Evolutionary conservation across 768 basidiomycete species (phyloP).

Genomic region (Suillus spraguei): DNA sequence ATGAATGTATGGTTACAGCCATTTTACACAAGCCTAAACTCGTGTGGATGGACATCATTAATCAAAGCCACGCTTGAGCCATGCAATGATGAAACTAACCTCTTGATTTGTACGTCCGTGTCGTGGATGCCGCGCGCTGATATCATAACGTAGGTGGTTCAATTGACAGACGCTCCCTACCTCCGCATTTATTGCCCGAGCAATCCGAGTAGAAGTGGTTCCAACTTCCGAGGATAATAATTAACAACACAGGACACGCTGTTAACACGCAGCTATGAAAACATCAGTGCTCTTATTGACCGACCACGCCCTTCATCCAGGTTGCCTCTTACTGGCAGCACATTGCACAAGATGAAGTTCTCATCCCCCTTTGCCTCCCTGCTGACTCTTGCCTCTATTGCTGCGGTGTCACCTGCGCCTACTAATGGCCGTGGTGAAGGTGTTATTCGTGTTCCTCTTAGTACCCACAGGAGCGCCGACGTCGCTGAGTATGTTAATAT

Average conservation of each 20-base stretch:
- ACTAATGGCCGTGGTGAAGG: not conserved
- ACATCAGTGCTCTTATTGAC: not conserved
- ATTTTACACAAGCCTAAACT: too few relatives aligned
- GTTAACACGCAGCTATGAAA: not conserved
- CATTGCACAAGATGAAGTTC: not conserved
- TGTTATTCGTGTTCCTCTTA: conserved; percentile 1
- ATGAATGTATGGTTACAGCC: too few relatives aligned
- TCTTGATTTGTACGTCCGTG: not conserved
- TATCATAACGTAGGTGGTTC: not conserved
- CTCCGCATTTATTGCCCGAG: not conserved
- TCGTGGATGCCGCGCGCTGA: not conserved
- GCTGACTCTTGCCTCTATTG: not conserved
- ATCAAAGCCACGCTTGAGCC: too few relatives aligned
- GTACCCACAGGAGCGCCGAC: not conserved
- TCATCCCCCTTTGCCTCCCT: not conserved
- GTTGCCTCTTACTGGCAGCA: not conserved
- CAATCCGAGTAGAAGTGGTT: not conserved
- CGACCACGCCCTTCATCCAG: not conserved
- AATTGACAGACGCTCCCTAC: not conserved
- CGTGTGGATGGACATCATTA: too few relatives aligned
- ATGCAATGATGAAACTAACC: not conserved
- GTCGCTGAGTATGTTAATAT: not conserved
- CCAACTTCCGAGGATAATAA: not conserved
- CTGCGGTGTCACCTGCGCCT: not conserved
- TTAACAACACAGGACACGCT: not conserved